A percentile compares a stretch with the other conserved stretches of the same genome.
Conservation (phyloP, 305 asterid species). For the Coffea humblotiana region DNA sequence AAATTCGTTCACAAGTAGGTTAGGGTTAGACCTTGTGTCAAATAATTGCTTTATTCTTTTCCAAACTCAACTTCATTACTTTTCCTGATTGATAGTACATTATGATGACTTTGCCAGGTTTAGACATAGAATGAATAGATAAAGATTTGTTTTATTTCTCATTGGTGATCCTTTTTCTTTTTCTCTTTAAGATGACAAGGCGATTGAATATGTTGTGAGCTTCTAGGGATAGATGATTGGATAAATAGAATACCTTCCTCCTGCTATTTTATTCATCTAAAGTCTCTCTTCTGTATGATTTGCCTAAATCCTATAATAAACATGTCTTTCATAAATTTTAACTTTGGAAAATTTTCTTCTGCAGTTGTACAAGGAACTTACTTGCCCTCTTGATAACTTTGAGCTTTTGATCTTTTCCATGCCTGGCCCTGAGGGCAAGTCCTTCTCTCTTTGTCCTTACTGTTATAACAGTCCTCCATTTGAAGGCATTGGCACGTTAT, state of each 20-base stretch:
- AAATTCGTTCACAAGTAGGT: not conserved
- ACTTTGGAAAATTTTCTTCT: not conserved
- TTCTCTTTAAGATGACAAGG: not conserved
- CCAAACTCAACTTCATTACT: not conserved
- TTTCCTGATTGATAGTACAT: not conserved
- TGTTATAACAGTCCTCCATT: slow-evolving; percentile 89
- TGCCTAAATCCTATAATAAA: not conserved
- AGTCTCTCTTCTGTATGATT: slow-evolving; percentile 3
- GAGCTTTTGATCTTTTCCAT: slow-evolving; percentile 74
- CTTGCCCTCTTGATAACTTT: slow-evolving; percentile 88
- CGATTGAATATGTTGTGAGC: too few species aligned
- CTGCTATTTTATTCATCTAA: not conserved
- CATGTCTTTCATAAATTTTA: slow-evolving; percentile 4
- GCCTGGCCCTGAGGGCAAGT: slow-evolving; percentile 86
- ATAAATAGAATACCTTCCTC: not conserved
- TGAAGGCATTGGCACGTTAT: slow-evolving; percentile 63
- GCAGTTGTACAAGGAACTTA: slow-evolving; percentile 91
- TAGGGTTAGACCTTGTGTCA: not conserved
- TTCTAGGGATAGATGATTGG: not conserved
- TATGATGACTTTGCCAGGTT: not conserved
- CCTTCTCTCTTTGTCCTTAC: slow-evolving; percentile 85
- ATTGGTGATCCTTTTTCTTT: not conserved
- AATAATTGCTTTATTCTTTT: not conserved
- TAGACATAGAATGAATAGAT: not conserved
- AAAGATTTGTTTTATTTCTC: not conserved